These are phyloP conservation scores for Pseudocercospora cruenta DNA, from an alignment of 2,329 filamentous ascomycete genomes.

Conservation along the genomic window DNA sequence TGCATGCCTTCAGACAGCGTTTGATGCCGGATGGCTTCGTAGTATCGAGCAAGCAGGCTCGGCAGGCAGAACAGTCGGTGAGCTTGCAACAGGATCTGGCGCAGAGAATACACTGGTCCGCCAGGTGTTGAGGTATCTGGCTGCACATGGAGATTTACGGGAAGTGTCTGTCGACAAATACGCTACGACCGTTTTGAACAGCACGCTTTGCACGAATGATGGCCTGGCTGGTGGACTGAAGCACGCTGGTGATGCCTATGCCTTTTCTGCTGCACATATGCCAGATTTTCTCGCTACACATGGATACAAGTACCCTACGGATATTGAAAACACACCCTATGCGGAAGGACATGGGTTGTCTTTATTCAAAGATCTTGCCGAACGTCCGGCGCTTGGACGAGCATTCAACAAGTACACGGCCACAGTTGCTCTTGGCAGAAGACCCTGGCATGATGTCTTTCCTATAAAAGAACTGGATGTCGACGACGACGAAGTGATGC, in stretches of 20 bases:
- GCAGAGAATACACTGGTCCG: not conserved
- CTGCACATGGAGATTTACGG: not conserved
- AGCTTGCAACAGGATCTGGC: not conserved
- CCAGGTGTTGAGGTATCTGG: not conserved
- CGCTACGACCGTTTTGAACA: not conserved
- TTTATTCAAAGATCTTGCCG: not conserved
- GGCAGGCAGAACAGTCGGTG: not conserved
- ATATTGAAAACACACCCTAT: not conserved
- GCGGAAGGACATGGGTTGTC: not conserved
- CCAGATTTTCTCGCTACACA: not conserved
- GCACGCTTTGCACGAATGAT: not conserved
- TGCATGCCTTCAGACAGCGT: conserved; percentile 2
- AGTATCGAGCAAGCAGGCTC: not conserved
- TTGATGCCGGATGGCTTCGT: not conserved
- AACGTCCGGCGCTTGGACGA: not conserved
- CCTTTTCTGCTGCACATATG: not conserved
- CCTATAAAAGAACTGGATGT: not conserved
- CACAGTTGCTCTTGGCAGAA: not conserved
- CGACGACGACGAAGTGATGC: conserved; percentile 1
- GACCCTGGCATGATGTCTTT: not conserved
- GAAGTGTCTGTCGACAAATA: not conserved
- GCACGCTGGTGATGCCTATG: not conserved
- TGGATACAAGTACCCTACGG: not conserved
- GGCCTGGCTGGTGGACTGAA: not conserved
- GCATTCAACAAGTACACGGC: conserved; percentile 5